Evolutionary conservation across 2,329 filamentous ascomycete genomes (phyloP), one percentile per base, ranked within the genome.

Genomic region (Aspergillus flavus): DNA sequence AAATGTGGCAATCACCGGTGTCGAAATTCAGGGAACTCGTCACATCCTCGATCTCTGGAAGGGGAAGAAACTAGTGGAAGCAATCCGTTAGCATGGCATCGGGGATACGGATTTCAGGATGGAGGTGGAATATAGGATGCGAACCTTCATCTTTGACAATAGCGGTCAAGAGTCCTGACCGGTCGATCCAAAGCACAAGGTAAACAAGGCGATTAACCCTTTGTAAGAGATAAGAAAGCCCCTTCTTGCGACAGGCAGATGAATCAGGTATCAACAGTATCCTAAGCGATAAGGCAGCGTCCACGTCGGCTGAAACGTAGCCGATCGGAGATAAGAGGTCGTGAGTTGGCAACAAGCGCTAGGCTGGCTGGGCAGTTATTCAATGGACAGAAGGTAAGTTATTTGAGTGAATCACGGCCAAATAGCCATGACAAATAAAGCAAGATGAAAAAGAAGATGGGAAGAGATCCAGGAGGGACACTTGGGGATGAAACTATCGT

Each of bases 11-110:
- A 76, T 98, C 94, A 58, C 91, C 88, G 1, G 94, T 97, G 73
- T 95, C 92, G 83, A 98, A 98, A 77, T 97, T 98, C 75, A 99
- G 88, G 67, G 94, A 92, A 81, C 91, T 91, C 65, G 93, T 94
- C 69, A 98, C 91, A 78, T 91, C 89, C 79, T 98, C 94, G 76
- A 98, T 94, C 70, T 96, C 91, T 79, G 89, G 90, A 67, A 97
- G 87, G 65, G 94, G 93, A 73, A 99, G 85, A 80, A 96, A 99
- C 94, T 99, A 70, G 68, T 70, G 69, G 62, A 59, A 12, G 56
- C 61, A 72, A 46, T 73, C 65, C 39, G 59, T 57, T 52, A 58
- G 59, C 60, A 39, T n/a, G 5, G 26, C 6, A 41, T 23, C 19
- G 28, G 41, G 41, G 43, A 43, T 43, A 39, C 16, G 21, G 14